phyloP scores from a whole-genome alignment of 2,329 filamentous ascomycete species.

The Massarina eburnea region DNA sequence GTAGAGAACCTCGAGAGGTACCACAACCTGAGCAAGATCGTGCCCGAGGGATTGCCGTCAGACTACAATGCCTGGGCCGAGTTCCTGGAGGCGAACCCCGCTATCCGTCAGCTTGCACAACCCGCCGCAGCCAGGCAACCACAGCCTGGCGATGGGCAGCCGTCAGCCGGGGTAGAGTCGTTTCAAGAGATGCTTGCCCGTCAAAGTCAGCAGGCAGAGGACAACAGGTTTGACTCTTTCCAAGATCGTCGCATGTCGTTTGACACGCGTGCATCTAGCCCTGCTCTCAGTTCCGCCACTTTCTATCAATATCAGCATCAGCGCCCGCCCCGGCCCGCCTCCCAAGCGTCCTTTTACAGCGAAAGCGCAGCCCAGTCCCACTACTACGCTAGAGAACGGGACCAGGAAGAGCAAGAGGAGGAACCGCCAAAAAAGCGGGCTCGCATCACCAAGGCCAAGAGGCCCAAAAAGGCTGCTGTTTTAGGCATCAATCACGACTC shows the following conservation, averaged over 20 bases:
- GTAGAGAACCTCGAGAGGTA: slow-evolving; percentile 63
- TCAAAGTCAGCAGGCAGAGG: slow-evolving; percentile 28
- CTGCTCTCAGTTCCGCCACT: slow-evolving; percentile 46
- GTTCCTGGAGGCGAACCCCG: slow-evolving; percentile 71
- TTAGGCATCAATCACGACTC: slow-evolving; percentile 78
- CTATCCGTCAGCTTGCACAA: slow-evolving; percentile 36
- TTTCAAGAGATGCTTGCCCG: slow-evolving; percentile 43
- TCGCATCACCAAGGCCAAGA: slow-evolving; percentile 72
- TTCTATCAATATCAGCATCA: slow-evolving; percentile 35
- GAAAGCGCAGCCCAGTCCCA: slow-evolving; percentile 24
- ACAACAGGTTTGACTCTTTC: slow-evolving; percentile 29
- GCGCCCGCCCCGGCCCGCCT: slow-evolving; percentile 37
- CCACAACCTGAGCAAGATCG: slow-evolving; percentile 58
- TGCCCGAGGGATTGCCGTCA: slow-evolving; percentile 55
- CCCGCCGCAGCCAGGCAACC: slow-evolving; percentile 19
- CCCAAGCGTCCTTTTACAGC: slow-evolving; percentile 41
- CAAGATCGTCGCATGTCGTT: slow-evolving; percentile 29
- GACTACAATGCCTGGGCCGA: slow-evolving; percentile 78
- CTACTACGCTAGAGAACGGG: slow-evolving; percentile 19
- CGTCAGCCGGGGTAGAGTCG: slow-evolving; percentile 35
- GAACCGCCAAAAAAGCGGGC: slow-evolving; percentile 73
- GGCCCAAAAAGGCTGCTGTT: slow-evolving; percentile 68
- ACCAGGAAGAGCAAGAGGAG: slow-evolving; percentile 47
- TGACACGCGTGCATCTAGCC: slow-evolving; percentile 48
- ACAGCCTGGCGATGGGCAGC: slow-evolving; percentile 20